Evolutionary conservation across 495 filamentous ascomycete genomes (phyloP).

Genomic region (Trichoderma virens): DNA sequence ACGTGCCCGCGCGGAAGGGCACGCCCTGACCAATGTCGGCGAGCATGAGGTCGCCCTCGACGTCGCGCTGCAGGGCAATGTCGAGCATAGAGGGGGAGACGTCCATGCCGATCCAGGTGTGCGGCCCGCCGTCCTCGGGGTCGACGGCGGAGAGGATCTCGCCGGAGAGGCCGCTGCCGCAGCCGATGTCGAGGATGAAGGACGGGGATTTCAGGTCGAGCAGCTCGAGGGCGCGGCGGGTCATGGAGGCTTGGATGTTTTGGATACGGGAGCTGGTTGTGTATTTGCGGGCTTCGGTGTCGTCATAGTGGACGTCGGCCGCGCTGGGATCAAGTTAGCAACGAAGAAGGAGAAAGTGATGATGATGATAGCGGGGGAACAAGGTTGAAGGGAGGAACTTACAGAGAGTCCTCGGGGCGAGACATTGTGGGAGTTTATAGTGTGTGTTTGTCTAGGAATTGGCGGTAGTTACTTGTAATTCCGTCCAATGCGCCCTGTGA

Average conservation of each 20-base stretch:
- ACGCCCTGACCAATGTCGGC: slow-evolving; percentile 94
- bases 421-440: slow-evolving; percentile 58
- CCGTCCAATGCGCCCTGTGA: not conserved
- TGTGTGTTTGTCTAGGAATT: not conserved
- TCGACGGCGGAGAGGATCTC: slow-evolving; percentile 72
- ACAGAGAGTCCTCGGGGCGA: slow-evolving; percentile 91
- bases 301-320: slow-evolving; percentile 95
- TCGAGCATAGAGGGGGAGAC: slow-evolving; percentile 90
- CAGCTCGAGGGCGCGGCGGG: slow-evolving; percentile 81
- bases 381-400: slow-evolving; percentile 20
- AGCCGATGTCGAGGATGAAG: slow-evolving; percentile 89
- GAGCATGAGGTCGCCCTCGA: slow-evolving; percentile 84
- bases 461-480: not conserved
- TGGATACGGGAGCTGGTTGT: slow-evolving; percentile 95
- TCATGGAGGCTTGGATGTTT: slow-evolving; percentile 91
- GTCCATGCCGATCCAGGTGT: slow-evolving; percentile 94
- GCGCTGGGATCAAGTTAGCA: slow-evolving; percentile 45
- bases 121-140: slow-evolving; percentile 67
- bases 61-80: slow-evolving; percentile 81
- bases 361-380: slow-evolving; percentile 16
- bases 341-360: slow-evolving; percentile 12
- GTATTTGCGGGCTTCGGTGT: slow-evolving; percentile 89
- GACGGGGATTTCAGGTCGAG: slow-evolving; percentile 74
- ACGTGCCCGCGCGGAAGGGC: slow-evolving; percentile 84
- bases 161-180: slow-evolving; percentile 89